phyloP scores from a whole-genome alignment of 73 alveolate genomes.

The Tetrahymena malaccensis region DNA sequence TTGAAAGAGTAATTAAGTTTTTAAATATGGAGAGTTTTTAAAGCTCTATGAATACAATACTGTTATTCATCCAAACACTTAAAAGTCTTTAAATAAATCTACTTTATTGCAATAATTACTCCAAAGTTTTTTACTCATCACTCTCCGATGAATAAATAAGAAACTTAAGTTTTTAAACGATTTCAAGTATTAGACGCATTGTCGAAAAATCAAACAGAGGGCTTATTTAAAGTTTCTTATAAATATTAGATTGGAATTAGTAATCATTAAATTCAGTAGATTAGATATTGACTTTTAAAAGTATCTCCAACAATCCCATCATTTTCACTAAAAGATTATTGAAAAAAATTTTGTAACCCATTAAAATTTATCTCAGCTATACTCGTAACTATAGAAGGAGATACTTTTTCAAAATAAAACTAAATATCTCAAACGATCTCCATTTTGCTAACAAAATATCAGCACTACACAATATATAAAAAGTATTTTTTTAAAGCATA shows the following conservation, averaged over 20 bases:
- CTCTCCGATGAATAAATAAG: neutral
- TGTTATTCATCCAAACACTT: neutral
- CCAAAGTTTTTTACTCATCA: neutral
- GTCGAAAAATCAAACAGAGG: neutral
- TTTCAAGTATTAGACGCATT: neutral
- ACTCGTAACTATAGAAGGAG: neutral
- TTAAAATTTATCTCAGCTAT: neutral
- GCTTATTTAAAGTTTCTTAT: neutral
- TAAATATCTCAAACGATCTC: neutral
- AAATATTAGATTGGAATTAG: neutral
- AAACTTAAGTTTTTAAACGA: neutral
- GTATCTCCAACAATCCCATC: neutral
- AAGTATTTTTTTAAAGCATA: neutral
- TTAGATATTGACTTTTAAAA: neutral
- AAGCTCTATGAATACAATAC: neutral
- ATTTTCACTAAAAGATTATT: neutral
- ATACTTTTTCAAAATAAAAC: neutral
- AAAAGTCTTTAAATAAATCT: neutral
- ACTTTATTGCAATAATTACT: neutral
- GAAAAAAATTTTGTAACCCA: neutral
- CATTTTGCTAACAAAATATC: neutral
- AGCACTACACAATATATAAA: neutral
- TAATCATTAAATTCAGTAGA: neutral
- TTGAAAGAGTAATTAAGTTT: neutral
- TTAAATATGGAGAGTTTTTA: neutral